Percentiles rank a stretch among this genome's conserved stretches.
phyloP scores from a whole-genome alignment of 768 basidiomycete species.

The Pholiota microspora region DNA sequence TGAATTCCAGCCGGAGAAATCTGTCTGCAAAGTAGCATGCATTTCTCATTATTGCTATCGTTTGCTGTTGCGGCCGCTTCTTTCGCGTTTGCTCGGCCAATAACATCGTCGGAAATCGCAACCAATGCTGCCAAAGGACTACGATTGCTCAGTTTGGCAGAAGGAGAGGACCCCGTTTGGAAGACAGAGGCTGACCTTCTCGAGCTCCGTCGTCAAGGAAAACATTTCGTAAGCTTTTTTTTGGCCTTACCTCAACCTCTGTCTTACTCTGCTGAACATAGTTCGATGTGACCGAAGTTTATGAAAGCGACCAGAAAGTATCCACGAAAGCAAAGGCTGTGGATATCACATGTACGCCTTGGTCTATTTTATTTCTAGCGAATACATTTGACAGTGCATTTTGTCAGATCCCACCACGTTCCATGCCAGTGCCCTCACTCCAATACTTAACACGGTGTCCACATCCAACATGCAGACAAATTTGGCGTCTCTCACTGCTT shows the following conservation, averaged over 20 bases:
- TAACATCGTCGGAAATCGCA: conserved; percentile 31
- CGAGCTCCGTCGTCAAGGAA: conserved; percentile 29
- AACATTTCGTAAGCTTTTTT: conserved; percentile 31
- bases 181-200: conserved; percentile 38
- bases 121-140: conserved; percentile 32
- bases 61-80: conserved; percentile 22
- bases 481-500: conserved; percentile 33
- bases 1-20: neutral
- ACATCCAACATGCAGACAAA: conserved; percentile 33
- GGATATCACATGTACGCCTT: conserved; percentile 27
- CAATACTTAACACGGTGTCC: conserved; percentile 28
- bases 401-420: conserved; percentile 29
- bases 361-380: neutral
- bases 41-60: conserved; percentile 12
- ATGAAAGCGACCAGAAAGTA: conserved; percentile 28
- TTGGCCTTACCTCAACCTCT: neutral
- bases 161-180: conserved; percentile 37
- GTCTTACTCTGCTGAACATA: too few species aligned
- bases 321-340: conserved; percentile 17
- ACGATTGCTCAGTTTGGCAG: conserved; percentile 34
- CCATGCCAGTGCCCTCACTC: conserved; percentile 25
- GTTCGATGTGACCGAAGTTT: conserved; percentile 43
- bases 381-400: neutral
- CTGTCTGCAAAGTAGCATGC: conserved; percentile 2
- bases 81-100: conserved; percentile 27